These are phyloP conservation scores for Aspergillus felis DNA, from an alignment of 2,329 filamentous ascomycete species.

Conservation along the genomic window DNA sequence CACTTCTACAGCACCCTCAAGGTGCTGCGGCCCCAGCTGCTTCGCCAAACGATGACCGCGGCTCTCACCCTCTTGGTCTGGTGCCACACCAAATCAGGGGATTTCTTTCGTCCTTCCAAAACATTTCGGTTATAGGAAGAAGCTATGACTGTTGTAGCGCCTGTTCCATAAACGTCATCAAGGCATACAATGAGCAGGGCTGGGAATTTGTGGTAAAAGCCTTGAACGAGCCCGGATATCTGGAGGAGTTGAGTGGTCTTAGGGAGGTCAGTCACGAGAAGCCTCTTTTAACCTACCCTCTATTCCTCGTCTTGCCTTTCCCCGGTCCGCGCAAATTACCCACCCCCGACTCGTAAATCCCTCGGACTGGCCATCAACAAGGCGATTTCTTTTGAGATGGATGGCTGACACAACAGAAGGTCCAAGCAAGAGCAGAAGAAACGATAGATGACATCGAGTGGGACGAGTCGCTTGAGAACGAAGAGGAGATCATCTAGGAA, in stretches of 20 bases:
- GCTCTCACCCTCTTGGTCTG: constrained; percentile 46
- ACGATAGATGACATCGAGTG: constrained; percentile 43
- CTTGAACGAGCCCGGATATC: constrained; percentile 58
- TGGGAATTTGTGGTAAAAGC: constrained; percentile 61
- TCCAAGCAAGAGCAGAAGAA: constrained; percentile 45
- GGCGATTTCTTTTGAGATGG: not conserved
- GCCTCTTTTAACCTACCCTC: not conserved
- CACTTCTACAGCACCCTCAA: constrained; percentile 78
- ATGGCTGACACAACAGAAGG: constrained; percentile 29
- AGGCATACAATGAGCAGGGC: constrained; percentile 50
- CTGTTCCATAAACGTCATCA: constrained; percentile 54
- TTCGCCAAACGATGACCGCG: constrained; percentile 29
- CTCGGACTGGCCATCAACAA: not conserved
- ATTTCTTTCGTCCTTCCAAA: constrained; percentile 58
- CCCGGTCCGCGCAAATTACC: not conserved
- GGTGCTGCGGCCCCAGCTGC: constrained; percentile 39
- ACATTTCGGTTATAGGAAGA: constrained; percentile 52
- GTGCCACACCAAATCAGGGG: constrained; percentile 63
- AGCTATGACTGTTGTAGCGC: constrained; percentile 62
- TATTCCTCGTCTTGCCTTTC: not conserved
- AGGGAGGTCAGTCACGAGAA: constrained; percentile 45
- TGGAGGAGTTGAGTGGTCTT: constrained; percentile 60
- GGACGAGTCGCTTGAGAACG: constrained; percentile 40
- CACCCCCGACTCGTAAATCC: not conserved
- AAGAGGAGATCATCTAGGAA: constrained; percentile 24